Base-by-base conservation (phyloP, 352 stramenopile genomes). In the Globisporangium lucens region DNA sequence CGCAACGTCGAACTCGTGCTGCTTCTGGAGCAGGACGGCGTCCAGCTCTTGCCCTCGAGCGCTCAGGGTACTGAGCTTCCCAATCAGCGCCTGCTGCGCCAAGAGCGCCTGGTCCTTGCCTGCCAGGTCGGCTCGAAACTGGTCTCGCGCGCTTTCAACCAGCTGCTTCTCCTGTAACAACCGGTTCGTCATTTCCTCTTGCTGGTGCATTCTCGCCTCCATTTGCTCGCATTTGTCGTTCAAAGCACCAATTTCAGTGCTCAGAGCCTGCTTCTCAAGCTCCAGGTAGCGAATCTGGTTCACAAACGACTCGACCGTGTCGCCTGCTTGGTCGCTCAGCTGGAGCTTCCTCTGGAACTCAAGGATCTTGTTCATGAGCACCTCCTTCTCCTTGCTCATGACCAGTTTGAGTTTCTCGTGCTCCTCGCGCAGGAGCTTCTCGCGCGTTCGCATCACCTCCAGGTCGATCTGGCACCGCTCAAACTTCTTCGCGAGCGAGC, bases 371-470 rank as follows among this genome's bases (percentile, higher is more conserved):
- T 61, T 65, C 77, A 82, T 81, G 38, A 91, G 61, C 2, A 74
- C 22, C 53, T 88, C 79, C 27, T 87, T 87, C 59, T 89, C 80
- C 30, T 82, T 76, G 56, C 36, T 74, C 63, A 75, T 64, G 10
- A 79, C 58, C 6, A 73, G 12, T 35, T 87, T 80, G 7, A 83
- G 49, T 41, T 81, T 79, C 30, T 81, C 66, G 35, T 79, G 59
- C 30, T 89, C 79, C n/a, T 91, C 83, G 15, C 77, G 71, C 22
- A 84, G 41, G 3, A 82, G 51, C 47, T 85, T 87, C 33, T 89
- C 83, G 24, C 81, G 75, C 30, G 78, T 71, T 67, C 79, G 79
- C 4, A 78, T 74, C 35, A 56, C 57, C 17, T 89, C 78, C 4
- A 91, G 29, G 53, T 91, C 78, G 2, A 75, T 77, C 67, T 91